Evolutionary conservation across 495 filamentous ascomycete species (phyloP), one percentile per base, ranked within the genome.

Genomic region (Pyronema omphalodes): DNA sequence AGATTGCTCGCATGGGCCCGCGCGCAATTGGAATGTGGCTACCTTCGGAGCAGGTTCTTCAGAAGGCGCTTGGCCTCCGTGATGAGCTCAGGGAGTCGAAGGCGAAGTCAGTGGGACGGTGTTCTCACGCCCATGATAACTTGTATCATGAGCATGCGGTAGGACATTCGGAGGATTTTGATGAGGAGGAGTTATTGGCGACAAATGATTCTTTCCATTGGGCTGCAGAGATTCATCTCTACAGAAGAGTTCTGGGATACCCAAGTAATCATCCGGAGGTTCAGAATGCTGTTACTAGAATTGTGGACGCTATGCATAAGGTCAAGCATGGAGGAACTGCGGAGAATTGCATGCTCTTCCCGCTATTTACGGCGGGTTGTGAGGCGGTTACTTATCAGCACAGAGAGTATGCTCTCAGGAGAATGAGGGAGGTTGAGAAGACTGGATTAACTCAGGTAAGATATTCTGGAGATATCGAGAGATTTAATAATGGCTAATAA

Each of bases 361-460:
- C 86, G 0, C 75, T 93, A 67, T 91, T 93, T 66, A 83, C 82
- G 7, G 86, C 85, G 5, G 86, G 86, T 0, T 88, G 84, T 61
- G 84, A 91, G 61, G 76, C 79, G 3, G 64, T 69, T 44, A 73
- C 80, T 44, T 55, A 67, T 29, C 63, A 64, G 9, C 76, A 82
- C 52, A 69, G 80, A 37, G 61, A 67, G 17, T 74, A 78, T 55
- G 79, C 88, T 14, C 69, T 85, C 59, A 74, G 78, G 57, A 68
- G 86, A 46, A 72, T 93, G 65, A 72, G 74, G 62, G 73, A 73
- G 44, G 72, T 88, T 15, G 86, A 91, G 68, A 75, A 76, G 29
- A 78, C 76, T 54, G 86, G 86, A 0, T 77, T 93, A 77, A 84
- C 78, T 48, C 83, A 88, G 71, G 78, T 75, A 58, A 66, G 69